phyloP scores from a whole-genome alignment of 2,329 filamentous ascomycete genomes.

The Coniochaeta ligniaria region DNA sequence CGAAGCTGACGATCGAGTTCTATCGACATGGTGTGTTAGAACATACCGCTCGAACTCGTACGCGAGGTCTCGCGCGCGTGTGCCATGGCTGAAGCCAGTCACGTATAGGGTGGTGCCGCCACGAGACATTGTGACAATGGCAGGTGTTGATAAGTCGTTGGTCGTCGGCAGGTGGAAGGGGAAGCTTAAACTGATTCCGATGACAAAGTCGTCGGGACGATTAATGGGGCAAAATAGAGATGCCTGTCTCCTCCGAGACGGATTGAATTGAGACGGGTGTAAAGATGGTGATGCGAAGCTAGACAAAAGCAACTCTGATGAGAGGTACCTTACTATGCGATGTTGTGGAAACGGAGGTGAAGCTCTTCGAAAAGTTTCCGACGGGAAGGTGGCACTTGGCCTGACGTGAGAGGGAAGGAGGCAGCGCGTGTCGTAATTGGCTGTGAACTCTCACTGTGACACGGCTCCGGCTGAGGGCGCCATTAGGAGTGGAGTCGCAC shows the following conservation, averaged over 20 bases:
- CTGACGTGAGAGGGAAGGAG: not conserved
- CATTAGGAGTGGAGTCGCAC: not conserved
- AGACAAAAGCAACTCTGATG: not conserved
- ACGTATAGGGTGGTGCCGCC: constrained; percentile 94
- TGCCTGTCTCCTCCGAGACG: not conserved
- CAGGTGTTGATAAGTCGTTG: not conserved
- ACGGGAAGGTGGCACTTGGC: not conserved
- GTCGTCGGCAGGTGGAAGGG: not conserved
- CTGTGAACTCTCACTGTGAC: not conserved
- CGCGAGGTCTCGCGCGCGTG: constrained; percentile 96
- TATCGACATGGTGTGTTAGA: constrained; percentile 44
- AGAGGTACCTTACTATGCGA: not conserved
- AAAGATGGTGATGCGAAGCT: not conserved
- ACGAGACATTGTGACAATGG: constrained; percentile 66
- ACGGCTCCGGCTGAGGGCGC: not conserved
- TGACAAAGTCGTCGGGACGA: not conserved
- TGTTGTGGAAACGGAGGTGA: not conserved
- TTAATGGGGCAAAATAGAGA: not conserved
- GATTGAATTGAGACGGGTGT: not conserved
- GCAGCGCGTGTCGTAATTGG: not conserved
- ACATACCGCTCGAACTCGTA: constrained; percentile 99
- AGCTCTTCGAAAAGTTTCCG: not conserved
- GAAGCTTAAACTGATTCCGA: not conserved
- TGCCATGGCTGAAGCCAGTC: constrained; percentile 98
- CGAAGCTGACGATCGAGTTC: constrained; percentile 36